Evolutionary conservation across 2,329 filamentous ascomycete genomes (phyloP).

Genomic region (Talaromyces sp.): DNA sequence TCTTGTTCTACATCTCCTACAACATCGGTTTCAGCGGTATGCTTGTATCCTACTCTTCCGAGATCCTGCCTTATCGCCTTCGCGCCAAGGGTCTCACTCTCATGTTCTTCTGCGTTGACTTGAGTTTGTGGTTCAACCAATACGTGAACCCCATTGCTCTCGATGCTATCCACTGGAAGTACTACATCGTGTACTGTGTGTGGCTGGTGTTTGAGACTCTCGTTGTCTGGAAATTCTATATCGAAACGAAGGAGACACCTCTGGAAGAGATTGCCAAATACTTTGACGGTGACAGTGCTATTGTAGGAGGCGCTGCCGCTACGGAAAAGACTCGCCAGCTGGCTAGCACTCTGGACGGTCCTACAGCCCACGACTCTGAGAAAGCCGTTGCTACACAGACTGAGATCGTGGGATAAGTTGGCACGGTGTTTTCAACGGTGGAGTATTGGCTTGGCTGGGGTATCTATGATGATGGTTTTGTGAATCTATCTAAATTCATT

Average conservation of each 20-base stretch:
- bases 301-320: conserved; percentile 4
- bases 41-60: conserved; percentile 24
- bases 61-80: conserved; percentile 33
- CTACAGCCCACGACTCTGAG: not conserved
- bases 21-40: conserved; percentile 27
- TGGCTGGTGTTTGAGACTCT: conserved; percentile 27
- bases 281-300: conserved; percentile 17
- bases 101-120: conserved; percentile 23
- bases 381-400: not conserved
- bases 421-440: not conserved
- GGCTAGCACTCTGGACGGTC: not conserved
- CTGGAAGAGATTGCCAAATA: conserved; percentile 25
- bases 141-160: conserved; percentile 14
- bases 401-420: not conserved
- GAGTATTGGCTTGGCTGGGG: not conserved
- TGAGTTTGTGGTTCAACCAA: conserved; percentile 27
- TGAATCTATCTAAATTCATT: no score
- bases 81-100: conserved; percentile 34
- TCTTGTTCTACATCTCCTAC: conserved; percentile 28
- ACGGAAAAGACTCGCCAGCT: conserved; percentile 1
- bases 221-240: conserved; percentile 24
- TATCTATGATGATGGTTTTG: not conserved
- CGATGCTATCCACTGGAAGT: conserved; percentile 7
- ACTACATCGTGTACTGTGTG: conserved; percentile 21
- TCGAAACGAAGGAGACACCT: conserved; percentile 33